Percentiles rank a stretch among this genome's conserved stretches.
Conservation (phyloP, 2,329 filamentous ascomycete genomes). For the Capronia epimyces region DNA sequence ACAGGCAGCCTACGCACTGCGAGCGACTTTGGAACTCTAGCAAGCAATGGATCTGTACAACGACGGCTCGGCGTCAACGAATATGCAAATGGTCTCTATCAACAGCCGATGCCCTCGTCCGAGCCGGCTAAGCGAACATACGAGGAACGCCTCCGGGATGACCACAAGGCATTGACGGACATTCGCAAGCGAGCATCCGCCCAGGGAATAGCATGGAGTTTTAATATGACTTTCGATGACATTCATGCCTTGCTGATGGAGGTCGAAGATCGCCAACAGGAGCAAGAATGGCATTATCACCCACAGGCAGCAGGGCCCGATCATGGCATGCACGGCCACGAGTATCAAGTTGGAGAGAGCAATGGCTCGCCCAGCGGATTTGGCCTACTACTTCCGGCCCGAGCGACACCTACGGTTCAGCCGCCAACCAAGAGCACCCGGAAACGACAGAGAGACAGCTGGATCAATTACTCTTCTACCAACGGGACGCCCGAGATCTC, state of each 20-base stretch:
- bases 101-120: not conserved
- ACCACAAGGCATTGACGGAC: conserved; percentile 14
- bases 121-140: conserved; percentile 8
- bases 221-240: conserved; percentile 23
- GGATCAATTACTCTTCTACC: not conserved
- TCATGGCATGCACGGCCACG: not conserved
- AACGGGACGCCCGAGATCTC: not conserved
- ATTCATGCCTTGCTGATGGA: conserved; percentile 14
- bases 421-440: not conserved
- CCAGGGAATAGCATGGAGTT: conserved; percentile 16
- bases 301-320: conserved; percentile 1
- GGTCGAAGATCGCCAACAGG: conserved; percentile 10
- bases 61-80: not conserved
- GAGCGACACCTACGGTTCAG: not conserved
- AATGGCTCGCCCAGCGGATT: conserved; percentile 8
- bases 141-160: conserved; percentile 18
- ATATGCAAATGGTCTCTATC: not conserved
- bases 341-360: not conserved
- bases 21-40: not conserved
- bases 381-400: conserved; percentile 11
- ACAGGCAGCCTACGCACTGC: not conserved
- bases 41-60: not conserved
- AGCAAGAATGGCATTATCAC: not conserved
- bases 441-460: not conserved
- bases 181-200: conserved; percentile 15